phyloP scores from a whole-genome alignment of 306 rosid species.

The Trifolium pratense region DNA sequence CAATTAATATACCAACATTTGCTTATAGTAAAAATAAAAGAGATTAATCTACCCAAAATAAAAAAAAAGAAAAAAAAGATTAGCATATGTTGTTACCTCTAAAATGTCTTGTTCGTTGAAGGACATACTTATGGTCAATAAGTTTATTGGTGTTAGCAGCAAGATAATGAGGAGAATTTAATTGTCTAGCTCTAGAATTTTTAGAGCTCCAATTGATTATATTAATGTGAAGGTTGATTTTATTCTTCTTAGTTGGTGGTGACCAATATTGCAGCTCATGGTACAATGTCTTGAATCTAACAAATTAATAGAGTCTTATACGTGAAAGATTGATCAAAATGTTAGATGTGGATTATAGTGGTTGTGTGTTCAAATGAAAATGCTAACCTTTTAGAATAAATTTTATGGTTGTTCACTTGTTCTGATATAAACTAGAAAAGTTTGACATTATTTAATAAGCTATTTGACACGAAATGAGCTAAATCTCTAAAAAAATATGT shows the following conservation, averaged over 20 bases:
- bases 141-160: no score
- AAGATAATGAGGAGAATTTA: no score
- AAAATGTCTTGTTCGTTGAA: conserved; percentile 13
- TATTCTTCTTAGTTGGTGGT: not conserved
- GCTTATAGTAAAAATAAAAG: no score
- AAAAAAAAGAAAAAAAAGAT: not conserved
- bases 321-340: conserved; percentile 18
- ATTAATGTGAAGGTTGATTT: not conserved
- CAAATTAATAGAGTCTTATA: not conserved
- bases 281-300: not conserved
- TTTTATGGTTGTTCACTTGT: conserved; percentile 8
- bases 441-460: not conserved
- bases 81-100: not conserved
- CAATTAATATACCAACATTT: no score
- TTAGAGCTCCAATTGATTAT: conserved; percentile 12
- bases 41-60: not conserved
- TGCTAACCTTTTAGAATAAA: not conserved
- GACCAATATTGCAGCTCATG: not conserved
- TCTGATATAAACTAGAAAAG: not conserved
- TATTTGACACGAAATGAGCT: not conserved
- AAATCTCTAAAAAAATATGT: no score
- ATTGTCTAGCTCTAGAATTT: not conserved
- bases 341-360: conserved; percentile 16
- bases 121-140: not conserved
- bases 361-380: conserved; percentile 16